phyloP scores from a whole-genome alignment of 352 stramenopile species.

The Globisporangium heterothallicum region DNA sequence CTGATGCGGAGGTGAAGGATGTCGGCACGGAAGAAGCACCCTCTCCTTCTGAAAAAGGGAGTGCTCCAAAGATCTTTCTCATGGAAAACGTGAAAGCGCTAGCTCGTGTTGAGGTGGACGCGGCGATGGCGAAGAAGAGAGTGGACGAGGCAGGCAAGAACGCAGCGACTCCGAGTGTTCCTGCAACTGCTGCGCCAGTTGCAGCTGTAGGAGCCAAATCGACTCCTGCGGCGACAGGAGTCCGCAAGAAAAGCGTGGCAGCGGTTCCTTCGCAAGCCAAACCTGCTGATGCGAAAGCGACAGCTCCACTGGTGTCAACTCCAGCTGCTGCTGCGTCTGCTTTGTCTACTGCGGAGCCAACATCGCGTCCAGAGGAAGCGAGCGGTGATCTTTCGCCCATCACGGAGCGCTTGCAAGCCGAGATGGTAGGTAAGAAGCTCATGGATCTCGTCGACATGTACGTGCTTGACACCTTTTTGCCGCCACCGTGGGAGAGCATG shows the following conservation, averaged over 20 bases:
- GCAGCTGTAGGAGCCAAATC: slow-evolving; percentile 1
- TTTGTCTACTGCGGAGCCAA: neutral
- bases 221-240: neutral
- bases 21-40: slow-evolving; percentile 3
- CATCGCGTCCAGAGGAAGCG: neutral
- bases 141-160: too few relatives aligned
- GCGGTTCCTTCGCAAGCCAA: neutral
- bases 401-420: slow-evolving; percentile 7
- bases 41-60: neutral
- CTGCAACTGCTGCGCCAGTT: neutral
- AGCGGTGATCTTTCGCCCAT: neutral
- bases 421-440: slow-evolving; percentile 16
- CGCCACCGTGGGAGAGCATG: slow-evolving; percentile 9
- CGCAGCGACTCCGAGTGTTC: neutral
- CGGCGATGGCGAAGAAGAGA: neutral
- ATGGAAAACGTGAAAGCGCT: slow-evolving; percentile 7
- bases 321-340: neutral
- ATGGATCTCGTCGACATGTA: slow-evolving; percentile 14
- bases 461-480: slow-evolving; percentile 24
- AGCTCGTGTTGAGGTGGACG: neutral
- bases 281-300: slow-evolving; percentile 1
- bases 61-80: slow-evolving; percentile 8
- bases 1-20: slow-evolving; percentile 5
- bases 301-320: neutral
- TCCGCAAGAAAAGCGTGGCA: neutral